Conservation (phyloP, 2,329 filamentous ascomycete species). For the Beauveria rudraprayagi region DNA sequence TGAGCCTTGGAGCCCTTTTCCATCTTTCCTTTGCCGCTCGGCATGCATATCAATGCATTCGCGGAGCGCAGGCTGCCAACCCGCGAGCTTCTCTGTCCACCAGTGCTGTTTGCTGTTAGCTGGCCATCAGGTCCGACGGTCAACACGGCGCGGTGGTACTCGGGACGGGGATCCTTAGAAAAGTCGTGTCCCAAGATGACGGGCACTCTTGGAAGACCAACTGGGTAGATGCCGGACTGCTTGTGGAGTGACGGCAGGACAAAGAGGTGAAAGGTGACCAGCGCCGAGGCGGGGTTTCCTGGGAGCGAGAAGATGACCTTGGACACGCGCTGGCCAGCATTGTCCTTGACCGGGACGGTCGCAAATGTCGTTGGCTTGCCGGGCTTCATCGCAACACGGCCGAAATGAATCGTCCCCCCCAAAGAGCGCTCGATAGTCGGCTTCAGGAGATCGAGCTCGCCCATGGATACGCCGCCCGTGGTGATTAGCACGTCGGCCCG, state of each 20-base stretch:
- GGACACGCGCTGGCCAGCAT: conserved; percentile 45
- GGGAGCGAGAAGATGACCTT: conserved; percentile 84
- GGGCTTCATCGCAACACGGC: conserved; percentile 94
- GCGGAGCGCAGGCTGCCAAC: conserved; percentile 85
- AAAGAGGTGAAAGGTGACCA: conserved; percentile 92
- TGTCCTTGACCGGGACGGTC: conserved; percentile 63
- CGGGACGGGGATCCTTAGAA: conserved; percentile 65
- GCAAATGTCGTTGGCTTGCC: conserved; percentile 97
- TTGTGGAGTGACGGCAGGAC: conserved; percentile 81
- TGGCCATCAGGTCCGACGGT: conserved; percentile 56
- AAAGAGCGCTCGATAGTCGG: conserved; percentile 87
- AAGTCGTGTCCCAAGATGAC: conserved; percentile 69
- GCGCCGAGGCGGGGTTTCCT: conserved; percentile 85
- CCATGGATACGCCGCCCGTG: conserved; percentile 94
- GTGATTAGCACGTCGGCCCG: conserved; percentile 78
- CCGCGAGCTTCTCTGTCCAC: conserved; percentile 79
- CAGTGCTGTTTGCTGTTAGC: conserved; percentile 72
- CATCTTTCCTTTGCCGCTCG: conserved; percentile 54
- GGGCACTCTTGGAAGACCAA: conserved; percentile 63
- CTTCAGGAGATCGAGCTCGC: conserved; percentile 92
- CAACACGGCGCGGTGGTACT: conserved; percentile 85
- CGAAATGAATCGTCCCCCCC: conserved; percentile 91
- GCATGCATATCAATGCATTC: conserved; percentile 77
- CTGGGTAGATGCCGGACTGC: conserved; percentile 57
- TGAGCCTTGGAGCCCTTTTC: conserved; percentile 64